These are phyloP conservation scores for Plantago ovata DNA, from an alignment of 257 asterid species.

Conservation along the genomic window DNA sequence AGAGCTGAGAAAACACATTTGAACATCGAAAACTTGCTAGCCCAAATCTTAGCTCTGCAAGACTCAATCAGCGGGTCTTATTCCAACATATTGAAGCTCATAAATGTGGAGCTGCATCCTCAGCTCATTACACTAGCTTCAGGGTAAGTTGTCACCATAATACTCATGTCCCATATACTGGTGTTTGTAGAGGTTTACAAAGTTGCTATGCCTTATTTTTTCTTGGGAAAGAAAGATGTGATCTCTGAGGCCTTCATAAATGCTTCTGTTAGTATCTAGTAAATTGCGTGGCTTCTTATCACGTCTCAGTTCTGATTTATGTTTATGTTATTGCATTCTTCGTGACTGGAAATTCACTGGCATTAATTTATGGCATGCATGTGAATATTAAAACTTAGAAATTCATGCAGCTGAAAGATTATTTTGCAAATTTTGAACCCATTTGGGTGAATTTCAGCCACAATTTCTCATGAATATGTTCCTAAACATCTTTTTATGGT, in stretches of 20 bases:
- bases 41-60: conserved; percentile 50
- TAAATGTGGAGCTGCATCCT: conserved; percentile 66
- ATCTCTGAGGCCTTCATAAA: background rate
- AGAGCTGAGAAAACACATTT: conserved; percentile 59
- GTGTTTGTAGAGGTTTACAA: background rate
- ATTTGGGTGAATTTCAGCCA: no score
- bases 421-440: no score
- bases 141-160: conserved; percentile 42
- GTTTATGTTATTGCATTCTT: no score
- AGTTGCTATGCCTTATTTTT: background rate
- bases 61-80: conserved; percentile 51
- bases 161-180: background rate
- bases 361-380: no score
- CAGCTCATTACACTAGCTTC: conserved; percentile 69
- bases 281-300: background rate
- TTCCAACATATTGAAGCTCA: conserved; percentile 46
- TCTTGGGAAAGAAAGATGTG: background rate
- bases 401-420: no score
- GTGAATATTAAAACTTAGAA: no score
- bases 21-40: conserved; percentile 49
- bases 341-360: no score
- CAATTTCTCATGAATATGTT: no score
- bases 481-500: background rate
- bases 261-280: background rate
- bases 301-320: no score